phyloP scores from a whole-genome alignment of 2,329 filamentous ascomycete genomes.

The Fusarium sp. region DNA sequence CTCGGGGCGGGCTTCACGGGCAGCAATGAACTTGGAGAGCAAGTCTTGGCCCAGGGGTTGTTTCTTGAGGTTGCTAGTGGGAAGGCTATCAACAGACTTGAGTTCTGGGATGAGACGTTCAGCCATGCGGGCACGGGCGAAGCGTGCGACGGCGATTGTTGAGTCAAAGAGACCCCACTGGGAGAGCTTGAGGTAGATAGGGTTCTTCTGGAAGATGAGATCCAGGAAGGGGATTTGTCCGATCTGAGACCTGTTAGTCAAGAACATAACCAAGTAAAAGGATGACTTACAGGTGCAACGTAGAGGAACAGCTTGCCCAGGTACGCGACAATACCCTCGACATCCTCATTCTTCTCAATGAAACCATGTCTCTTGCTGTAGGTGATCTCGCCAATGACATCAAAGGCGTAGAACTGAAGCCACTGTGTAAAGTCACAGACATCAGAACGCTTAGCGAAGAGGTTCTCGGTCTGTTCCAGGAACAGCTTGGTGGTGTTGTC shows the following conservation, averaged over 20 bases:
- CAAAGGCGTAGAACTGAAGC: slow-evolving; percentile 85
- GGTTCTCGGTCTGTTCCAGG: slow-evolving; percentile 67
- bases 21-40: slow-evolving; percentile 77
- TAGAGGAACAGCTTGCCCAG: slow-evolving; percentile 74
- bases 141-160: slow-evolving; percentile 78
- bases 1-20: slow-evolving; percentile 72
- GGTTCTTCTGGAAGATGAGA: slow-evolving; percentile 77
- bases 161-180: slow-evolving; percentile 74
- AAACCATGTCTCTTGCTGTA: slow-evolving; percentile 82
- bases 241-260: slow-evolving; percentile 55
- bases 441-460: slow-evolving; percentile 59
- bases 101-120: slow-evolving; percentile 67
- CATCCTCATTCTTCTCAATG: slow-evolving; percentile 77
- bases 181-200: slow-evolving; percentile 74
- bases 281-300: slow-evolving; percentile 68
- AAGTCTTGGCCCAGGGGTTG: slow-evolving; percentile 64
- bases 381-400: slow-evolving; percentile 82
- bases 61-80: slow-evolving; percentile 51
- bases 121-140: slow-evolving; percentile 73
- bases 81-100: slow-evolving; percentile 39
- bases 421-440: slow-evolving; percentile 71
- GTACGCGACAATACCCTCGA: slow-evolving; percentile 78
- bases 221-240: slow-evolving; percentile 82
- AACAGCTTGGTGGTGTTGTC: slow-evolving; percentile 79
- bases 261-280: accelerated